Conservation (phyloP, 345 rosid genomes). For the rapeseed (Brassica napus) region DNA sequence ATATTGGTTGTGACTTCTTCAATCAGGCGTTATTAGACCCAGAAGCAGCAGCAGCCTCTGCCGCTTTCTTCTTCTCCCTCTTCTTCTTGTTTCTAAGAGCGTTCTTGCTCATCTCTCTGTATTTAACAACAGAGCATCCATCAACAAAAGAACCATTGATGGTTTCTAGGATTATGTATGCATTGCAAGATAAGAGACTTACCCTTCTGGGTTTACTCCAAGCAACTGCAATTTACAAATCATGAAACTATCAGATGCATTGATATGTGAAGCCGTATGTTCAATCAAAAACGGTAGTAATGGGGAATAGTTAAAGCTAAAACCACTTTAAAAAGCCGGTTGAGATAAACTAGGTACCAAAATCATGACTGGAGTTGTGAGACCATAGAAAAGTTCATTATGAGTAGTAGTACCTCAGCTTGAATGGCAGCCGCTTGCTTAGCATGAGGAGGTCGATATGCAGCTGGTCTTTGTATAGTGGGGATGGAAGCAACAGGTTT, state of each 20-base stretch:
- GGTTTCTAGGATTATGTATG: background rate
- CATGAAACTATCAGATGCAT: conserved; percentile 39
- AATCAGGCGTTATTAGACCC: conserved; percentile 32
- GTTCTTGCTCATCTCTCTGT: conserved; percentile 82
- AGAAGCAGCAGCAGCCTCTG: conserved; percentile 47
- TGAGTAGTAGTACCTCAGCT: conserved; percentile 68
- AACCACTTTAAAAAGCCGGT: background rate
- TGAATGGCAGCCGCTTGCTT: conserved; percentile 72
- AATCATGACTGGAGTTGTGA: background rate
- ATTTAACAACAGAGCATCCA: background rate
- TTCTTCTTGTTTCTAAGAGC: conserved; percentile 76
- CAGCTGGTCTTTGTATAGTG: conserved; percentile 71
- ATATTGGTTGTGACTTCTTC: background rate
- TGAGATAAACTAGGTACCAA: background rate
- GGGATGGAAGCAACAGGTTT: conserved; percentile 47
- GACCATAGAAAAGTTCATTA: background rate
- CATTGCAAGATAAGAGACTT: conserved; percentile 42
- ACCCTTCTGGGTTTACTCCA: conserved; percentile 65
- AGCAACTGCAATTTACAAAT: conserved; percentile 57
- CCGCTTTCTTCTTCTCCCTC: conserved; percentile 64
- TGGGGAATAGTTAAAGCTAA: background rate
- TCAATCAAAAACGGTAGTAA: background rate
- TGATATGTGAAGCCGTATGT: conserved; percentile 1
- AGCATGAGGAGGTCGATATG: conserved; percentile 94
- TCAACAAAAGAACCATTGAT: background rate